Evolutionary conservation across 2,329 filamentous ascomycete species (phyloP), one percentile per base, ranked within the genome.

Genomic region (Xylaria polymorpha): DNA sequence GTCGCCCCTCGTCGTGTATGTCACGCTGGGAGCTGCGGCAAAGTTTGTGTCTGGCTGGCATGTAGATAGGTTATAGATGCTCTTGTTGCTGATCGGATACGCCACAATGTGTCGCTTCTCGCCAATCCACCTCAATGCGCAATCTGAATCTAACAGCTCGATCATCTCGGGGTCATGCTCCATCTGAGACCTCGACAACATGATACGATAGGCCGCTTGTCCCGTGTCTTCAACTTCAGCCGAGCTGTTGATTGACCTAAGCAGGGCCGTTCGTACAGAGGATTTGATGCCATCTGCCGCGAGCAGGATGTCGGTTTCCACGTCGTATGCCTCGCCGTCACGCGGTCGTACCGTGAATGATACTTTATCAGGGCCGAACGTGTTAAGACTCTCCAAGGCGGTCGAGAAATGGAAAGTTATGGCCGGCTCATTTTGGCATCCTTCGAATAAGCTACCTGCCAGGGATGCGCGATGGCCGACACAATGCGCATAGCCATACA

Each of bases 141-240:
- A 83, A 74, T 93, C 87, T 51, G 85, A 84, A 73, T 92, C 88
- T 25, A 94, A 83, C 10, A 94, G 84, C n/a, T 81, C 84, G 62
- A 91, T 82, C 57, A 94, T 83, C 71, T 92, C 90, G 0, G 91
- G 86, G 73, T 94, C 91, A 25, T 86, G 73, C 65, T 84, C 80
- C 87, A 94, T 91, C 67, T 91, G 84, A 37, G 88, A 85, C 14
- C 92, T 87, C 1, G 86, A 87, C 20, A 94, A 85, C 87, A 94
- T 91, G 79, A 94, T 92, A 14, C 92, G 88, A 82, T 94, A 94
- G 2, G 91, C 91, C 0, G 92, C 92, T 80, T 94, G 91, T 4
- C 91, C 88, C 0, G 92, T 93, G 69, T 93, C 90, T 68, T 88
- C 83, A 73, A 91, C 87, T 63, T 87, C 83, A 25, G 85, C 85